Conservation (phyloP, 106 monocot species). For the Vanilla planifolia region DNA sequence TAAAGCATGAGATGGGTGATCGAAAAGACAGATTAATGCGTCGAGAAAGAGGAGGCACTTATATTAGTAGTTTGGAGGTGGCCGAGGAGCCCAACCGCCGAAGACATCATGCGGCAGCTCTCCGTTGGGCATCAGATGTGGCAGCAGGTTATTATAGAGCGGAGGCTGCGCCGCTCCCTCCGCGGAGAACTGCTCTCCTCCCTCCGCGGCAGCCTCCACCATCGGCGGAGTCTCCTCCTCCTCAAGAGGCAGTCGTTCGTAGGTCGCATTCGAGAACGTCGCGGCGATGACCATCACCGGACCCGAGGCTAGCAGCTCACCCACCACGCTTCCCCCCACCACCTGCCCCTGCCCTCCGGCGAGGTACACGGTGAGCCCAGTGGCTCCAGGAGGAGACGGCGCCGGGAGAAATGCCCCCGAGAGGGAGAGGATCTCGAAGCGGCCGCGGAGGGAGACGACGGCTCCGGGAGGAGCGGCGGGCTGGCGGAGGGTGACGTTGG, state of each 20-base stretch:
- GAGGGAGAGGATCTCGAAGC: conserved; percentile 39
- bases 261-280: conserved; percentile 35
- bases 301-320: conserved; percentile 24
- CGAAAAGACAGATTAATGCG: no score
- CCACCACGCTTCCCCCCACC: conserved; percentile 23
- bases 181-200: conserved; percentile 5
- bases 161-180: conserved; percentile 7
- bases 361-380: conserved; percentile 24
- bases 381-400: conserved; percentile 27
- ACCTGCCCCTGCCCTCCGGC: conserved; percentile 30
- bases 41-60: not conserved
- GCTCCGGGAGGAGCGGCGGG: conserved; percentile 22
- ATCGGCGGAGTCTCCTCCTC: conserved; percentile 16
- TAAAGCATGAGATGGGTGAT: no score
- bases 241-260: conserved; percentile 32
- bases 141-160: conserved; percentile 23
- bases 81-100: conserved; percentile 32
- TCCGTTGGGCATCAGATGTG: conserved; percentile 32
- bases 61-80: conserved; percentile 13
- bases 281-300: conserved; percentile 31
- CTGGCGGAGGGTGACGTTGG: conserved; percentile 28
- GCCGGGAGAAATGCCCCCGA: conserved; percentile 29
- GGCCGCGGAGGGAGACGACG: conserved; percentile 21
- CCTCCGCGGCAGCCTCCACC: not conserved
- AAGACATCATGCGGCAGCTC: conserved; percentile 38